Base-by-base conservation (phyloP, 2,329 filamentous ascomycete genomes). In the Claviceps sp. region DNA sequence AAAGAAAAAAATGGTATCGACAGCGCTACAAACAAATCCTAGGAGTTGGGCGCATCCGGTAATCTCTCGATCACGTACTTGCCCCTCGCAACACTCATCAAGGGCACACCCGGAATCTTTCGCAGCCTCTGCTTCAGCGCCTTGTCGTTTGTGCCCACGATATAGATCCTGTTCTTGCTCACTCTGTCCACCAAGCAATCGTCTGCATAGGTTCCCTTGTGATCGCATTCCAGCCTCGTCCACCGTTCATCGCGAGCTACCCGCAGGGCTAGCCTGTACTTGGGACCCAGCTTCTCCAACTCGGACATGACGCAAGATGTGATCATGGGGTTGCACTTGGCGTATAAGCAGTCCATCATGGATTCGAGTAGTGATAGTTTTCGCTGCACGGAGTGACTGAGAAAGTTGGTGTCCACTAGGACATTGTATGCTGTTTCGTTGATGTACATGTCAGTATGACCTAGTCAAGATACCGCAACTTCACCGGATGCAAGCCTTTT, bases 11-110 rank as follows among this genome's bases (percentile, higher is more conserved):
- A 22, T 30, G 40, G 48, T 46, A 50, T 50, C 20, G 22, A 16
- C 20, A 34, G 34, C 43, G 40, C 6, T 43, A 43, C 26, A n/a
- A 43, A 49, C 16, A 26, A 5, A 26, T 9, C 42, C 41, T 51
- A 53, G 11, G 52, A 69, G 48, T 89, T 84, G 37, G 87, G 87
- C 40, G 87, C 88, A 67, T 89, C 87, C 5, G 90, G 90, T 56
- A 96, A 70, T 61, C 90, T 81, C 75, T 97, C 93, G 62, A 98
- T 93, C 47, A 91, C 84, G 69, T 96, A 97, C 69, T 96, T 96
- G 46, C 87, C 89, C 62, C 87, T 79, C 5, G 85, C 87, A 30
- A 93, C 88, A 62, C 83, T 89, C 75, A 95, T 77, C 60, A 87
- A 81, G 26, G 84, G 84, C 53, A 86, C 82, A 67, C 77, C 75